A percentile compares a stretch with the other conserved stretches of the same genome.
Evolutionary conservation across 2,329 filamentous ascomycete genomes (phyloP).

Genomic region (Cladosporium sp.): DNA sequence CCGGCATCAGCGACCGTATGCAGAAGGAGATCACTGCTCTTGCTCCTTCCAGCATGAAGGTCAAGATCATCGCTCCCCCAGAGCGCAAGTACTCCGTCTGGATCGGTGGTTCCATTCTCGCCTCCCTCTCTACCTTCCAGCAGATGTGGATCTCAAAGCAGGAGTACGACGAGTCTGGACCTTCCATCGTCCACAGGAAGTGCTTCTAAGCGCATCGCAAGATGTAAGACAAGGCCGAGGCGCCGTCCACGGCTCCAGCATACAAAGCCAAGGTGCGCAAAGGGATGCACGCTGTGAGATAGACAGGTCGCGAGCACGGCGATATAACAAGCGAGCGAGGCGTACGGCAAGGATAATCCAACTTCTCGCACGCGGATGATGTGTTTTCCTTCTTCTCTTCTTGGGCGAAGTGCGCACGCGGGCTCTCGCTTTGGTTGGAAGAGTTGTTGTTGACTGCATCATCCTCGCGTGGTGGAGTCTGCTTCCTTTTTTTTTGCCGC

Average conservation of each 20-base stretch:
- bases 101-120: slow-evolving; percentile 99
- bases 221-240: slow-evolving; percentile 18
- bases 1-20: slow-evolving; percentile 99
- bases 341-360: slow-evolving; percentile 5
- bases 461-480: slow-evolving; percentile 6
- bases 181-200: slow-evolving; percentile 99
- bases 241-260: slow-evolving; percentile 18
- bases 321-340: slow-evolving; percentile 18
- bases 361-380: slow-evolving; percentile 3
- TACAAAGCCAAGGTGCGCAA: slow-evolving; percentile 9
- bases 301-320: slow-evolving; percentile 18
- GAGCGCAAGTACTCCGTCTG: slow-evolving; percentile 99
- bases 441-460: slow-evolving; percentile 11
- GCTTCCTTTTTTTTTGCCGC: slow-evolving; percentile 9
- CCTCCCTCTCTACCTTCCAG: slow-evolving; percentile 99
- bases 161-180: slow-evolving; percentile 99
- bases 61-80: slow-evolving; percentile 99
- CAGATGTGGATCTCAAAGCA: slow-evolving; percentile 99
- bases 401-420: slow-evolving; percentile 13
- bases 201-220: slow-evolving; percentile 79
- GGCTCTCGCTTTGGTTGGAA: slow-evolving; percentile 17
- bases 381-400: slow-evolving; percentile 19
- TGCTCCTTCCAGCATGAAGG: slow-evolving; percentile 99
- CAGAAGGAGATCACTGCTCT: slow-evolving; percentile 99
- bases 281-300: slow-evolving; percentile 18